Conservation (phyloP, 2,329 filamentous ascomycete genomes). For the Raffaelea albimanens region DNA sequence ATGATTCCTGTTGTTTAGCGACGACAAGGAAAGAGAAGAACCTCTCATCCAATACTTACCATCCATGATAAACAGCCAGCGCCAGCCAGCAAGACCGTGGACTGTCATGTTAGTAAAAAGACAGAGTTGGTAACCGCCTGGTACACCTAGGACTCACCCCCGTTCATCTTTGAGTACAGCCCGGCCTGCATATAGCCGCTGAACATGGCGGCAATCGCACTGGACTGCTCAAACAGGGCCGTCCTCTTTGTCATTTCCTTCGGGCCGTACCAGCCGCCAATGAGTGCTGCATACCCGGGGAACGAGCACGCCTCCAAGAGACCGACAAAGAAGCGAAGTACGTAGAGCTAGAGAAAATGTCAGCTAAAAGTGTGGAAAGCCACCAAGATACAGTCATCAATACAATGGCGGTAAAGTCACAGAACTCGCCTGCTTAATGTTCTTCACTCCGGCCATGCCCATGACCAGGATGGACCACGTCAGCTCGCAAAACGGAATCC, state of each 20-base stretch:
- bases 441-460: conserved; percentile 19
- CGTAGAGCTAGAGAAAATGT: conserved; percentile 20
- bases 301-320: conserved; percentile 18
- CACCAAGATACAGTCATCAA: too few species aligned
- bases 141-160: conserved; percentile 23
- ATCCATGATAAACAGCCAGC: conserved; percentile 32
- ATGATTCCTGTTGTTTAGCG: conserved; percentile 11
- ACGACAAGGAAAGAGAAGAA: too few species aligned
- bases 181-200: conserved; percentile 52
- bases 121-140: too few species aligned
- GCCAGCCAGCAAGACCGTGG: conserved; percentile 24
- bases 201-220: conserved; percentile 51
- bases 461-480: conserved; percentile 19
- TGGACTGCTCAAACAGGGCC: conserved; percentile 50
- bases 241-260: conserved; percentile 50
- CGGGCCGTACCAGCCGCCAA: conserved; percentile 43
- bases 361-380: not conserved
- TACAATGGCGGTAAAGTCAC: too few species aligned
- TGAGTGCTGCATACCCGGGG: conserved; percentile 4
- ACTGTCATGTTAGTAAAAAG: conserved; percentile 13
- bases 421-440: conserved; percentile 20
- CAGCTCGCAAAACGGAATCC: conserved; percentile 20
- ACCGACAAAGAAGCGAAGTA: conserved; percentile 20
- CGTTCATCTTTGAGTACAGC: conserved; percentile 33
- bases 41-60: too few species aligned